These are phyloP conservation scores for Apiospora sp. DNA, from an alignment of 2,329 filamentous ascomycete genomes.

Conservation along the genomic window DNA sequence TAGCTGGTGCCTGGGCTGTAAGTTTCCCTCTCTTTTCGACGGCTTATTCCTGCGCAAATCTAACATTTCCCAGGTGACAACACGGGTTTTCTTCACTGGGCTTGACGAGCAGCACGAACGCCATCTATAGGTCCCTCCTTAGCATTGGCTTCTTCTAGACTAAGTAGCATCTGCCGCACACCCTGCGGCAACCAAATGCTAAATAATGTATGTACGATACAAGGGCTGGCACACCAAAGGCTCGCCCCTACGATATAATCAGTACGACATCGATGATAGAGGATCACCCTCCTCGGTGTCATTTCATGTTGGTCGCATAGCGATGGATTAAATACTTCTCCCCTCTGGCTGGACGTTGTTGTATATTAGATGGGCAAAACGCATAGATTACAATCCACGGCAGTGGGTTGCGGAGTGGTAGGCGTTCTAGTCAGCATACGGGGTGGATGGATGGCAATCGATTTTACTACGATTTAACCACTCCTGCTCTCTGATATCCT, in stretches of 20 bases:
- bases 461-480: neutral
- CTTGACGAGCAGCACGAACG: slow-evolving; percentile 24
- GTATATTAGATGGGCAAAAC: slow-evolving; percentile 59
- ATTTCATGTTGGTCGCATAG: slow-evolving; percentile 44
- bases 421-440: slow-evolving; percentile 42
- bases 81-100: slow-evolving; percentile 29
- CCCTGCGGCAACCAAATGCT: neutral
- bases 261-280: slow-evolving; percentile 11
- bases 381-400: slow-evolving; percentile 52
- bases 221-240: slow-evolving; percentile 27
- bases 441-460: slow-evolving; percentile 36
- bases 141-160: slow-evolving; percentile 4
- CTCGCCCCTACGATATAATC: slow-evolving; percentile 19
- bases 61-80: slow-evolving; percentile 41
- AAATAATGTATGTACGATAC: slow-evolving; percentile 40
- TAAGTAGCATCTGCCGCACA: neutral
- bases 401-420: slow-evolving; percentile 38
- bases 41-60: slow-evolving; percentile 13
- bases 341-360: slow-evolving; percentile 57
- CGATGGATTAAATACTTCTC: slow-evolving; percentile 57
- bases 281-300: slow-evolving; percentile 9
- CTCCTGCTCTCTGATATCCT: neutral
- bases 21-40: slow-evolving; percentile 47
- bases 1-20: slow-evolving; percentile 92
- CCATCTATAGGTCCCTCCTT: slow-evolving; percentile 11